Evolutionary conservation across 2,329 filamentous ascomycete genomes (phyloP), one percentile per base, ranked within the genome.

Genomic region (Verruconis gallopava): DNA sequence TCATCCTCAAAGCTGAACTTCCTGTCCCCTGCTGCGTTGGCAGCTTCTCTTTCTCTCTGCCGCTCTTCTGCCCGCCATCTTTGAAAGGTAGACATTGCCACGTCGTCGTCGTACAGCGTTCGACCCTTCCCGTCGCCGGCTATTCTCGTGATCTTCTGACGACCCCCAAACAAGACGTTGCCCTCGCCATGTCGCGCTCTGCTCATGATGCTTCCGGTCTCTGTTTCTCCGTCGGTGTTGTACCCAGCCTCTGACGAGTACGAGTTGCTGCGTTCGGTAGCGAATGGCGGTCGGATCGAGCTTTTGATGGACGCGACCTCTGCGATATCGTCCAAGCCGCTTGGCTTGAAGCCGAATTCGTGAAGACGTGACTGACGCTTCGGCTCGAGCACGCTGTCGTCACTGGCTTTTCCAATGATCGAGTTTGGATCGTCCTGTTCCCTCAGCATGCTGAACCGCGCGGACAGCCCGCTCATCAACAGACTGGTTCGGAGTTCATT

Each of bases 401-500:
- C 89, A 60, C 83, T 91, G 13, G 89, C 89, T 61, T 96, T 95
- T 44, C 89, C 89, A 21, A 95, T 72, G 58, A 86, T 82, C 2
- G 85, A 89, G 47, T 69, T 80, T 1, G 89, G 89, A 53, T 95
- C 86, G 57, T 95, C 88, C 58, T 95, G 89, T 60, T 95, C 89
- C 53, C 85, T 72, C 21, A 96, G 67, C 89, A 96, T 96, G 51
- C 89, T 96, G 60, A 98, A 98, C 4, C 91, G 79, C 11, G 88
- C 85, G 0, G 89, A 96, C 3, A 98, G 71, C 33, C 88, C 89
- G 1, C 85, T 88, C 89, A 98, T 93, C 47, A 98, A 69, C 45
- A 98, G 66, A 67, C 91, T 96, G 3, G 91, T 98, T 44, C 91
- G 77, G 61, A 98, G 96, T 55, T 96, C 81, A 60, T 96, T 85